phyloP scores from a whole-genome alignment of 768 basidiomycete genomes.

The Pleurotus platypus region DNA sequence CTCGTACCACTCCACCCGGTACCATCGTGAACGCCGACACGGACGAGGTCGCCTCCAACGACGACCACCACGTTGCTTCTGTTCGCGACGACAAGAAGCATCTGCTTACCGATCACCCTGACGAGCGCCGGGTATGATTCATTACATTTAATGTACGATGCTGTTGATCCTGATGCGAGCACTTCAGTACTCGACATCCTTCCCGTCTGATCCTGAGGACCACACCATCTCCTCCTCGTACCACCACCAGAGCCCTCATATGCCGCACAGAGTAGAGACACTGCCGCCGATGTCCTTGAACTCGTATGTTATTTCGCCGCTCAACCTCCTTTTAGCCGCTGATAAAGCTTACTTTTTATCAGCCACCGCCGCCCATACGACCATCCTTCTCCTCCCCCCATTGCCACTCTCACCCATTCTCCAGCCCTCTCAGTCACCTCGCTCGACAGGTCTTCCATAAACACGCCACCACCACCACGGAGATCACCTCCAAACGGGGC shows the following conservation, averaged over 20 bases:
- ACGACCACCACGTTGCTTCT: neutral
- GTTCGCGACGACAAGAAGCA: neutral
- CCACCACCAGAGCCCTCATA: slow-evolving; percentile 22
- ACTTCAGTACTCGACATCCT: slow-evolving; percentile 32
- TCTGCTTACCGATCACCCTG: slow-evolving; percentile 9
- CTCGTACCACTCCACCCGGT: neutral
- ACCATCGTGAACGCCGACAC: neutral
- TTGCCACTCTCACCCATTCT: slow-evolving; percentile 51
- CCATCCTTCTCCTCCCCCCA: slow-evolving; percentile 43
- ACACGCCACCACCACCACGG: slow-evolving; percentile 57
- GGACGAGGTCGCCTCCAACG: neutral
- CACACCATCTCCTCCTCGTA: slow-evolving; percentile 10
- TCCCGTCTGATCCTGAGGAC: slow-evolving; percentile 35
- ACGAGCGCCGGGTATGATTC: slow-evolving; percentile 28
- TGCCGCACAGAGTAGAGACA: slow-evolving; percentile 52
- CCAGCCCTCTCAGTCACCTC: slow-evolving; percentile 60
- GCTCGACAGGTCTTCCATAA: slow-evolving; percentile 55
- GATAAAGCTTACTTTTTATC: slow-evolving; percentile 19
- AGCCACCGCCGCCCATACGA: slow-evolving; percentile 33
- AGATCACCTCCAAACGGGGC: slow-evolving; percentile 32
- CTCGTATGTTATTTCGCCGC: slow-evolving; percentile 25
- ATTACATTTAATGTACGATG: slow-evolving; percentile 25
- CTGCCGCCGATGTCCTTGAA: slow-evolving; percentile 21
- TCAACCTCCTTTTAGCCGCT: slow-evolving; percentile 11
- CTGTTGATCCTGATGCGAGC: slow-evolving; percentile 30